A percentile compares a stretch with the other conserved stretches of the same genome.
Conservation (phyloP, 1,284 basidiomycete genomes). For the Ustilago nuda region DNA sequence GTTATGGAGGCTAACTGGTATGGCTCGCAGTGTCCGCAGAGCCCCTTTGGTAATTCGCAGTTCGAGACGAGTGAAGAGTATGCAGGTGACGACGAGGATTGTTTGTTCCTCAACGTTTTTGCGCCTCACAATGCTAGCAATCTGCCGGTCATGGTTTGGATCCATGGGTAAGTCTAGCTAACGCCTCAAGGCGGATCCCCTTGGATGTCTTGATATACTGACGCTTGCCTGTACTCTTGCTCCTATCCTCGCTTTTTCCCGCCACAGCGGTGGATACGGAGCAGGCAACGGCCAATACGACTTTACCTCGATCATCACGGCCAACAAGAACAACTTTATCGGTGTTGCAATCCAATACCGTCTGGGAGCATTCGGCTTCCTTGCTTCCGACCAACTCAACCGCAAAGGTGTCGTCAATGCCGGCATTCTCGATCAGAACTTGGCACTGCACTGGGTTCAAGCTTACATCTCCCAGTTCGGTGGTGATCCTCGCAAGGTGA, state of each 20-base stretch:
- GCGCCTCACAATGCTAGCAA: slow-evolving; percentile 28
- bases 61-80: slow-evolving; percentile 11
- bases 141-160: slow-evolving; percentile 47
- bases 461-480: slow-evolving; percentile 53
- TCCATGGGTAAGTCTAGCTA: slow-evolving; percentile 24
- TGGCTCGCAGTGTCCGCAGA: slow-evolving; percentile 33
- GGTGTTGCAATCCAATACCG: slow-evolving; percentile 74
- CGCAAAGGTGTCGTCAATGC: slow-evolving; percentile 42
- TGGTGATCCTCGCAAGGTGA: slow-evolving; percentile 48
- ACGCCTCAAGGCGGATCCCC: background rate
- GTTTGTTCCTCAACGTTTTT: slow-evolving; percentile 52
- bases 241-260: background rate
- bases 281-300: slow-evolving; percentile 38
- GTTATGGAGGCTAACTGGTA: slow-evolving; percentile 32
- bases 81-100: slow-evolving; percentile 35
- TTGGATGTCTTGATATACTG: background rate
- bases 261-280: slow-evolving; percentile 35
- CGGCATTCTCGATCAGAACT: slow-evolving; percentile 50
- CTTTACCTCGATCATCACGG: slow-evolving; percentile 40
- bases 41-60: slow-evolving; percentile 25
- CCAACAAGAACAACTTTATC: slow-evolving; percentile 42
- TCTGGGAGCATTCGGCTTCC: slow-evolving; percentile 58
- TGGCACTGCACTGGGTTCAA: slow-evolving; percentile 50
- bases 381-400: slow-evolving; percentile 33
- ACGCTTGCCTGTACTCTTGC: background rate